A percentile compares a stretch with the other conserved stretches of the same genome.
Conservation (phyloP, 805 yeast genomes). For the Wickerhamomyces strasburgensis region DNA sequence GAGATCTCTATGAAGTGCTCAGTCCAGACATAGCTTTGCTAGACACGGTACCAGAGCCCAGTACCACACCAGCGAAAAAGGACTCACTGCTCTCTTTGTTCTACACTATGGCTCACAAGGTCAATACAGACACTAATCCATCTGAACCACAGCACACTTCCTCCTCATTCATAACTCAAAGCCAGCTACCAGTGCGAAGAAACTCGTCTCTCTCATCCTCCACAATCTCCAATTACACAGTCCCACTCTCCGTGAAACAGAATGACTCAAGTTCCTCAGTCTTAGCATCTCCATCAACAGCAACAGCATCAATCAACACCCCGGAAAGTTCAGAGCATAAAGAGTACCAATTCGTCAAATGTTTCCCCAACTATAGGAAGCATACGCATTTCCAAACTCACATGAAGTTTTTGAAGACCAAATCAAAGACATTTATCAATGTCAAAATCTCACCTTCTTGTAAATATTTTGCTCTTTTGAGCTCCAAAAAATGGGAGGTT, state of each 20-base stretch:
- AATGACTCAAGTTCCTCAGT: conserved; percentile 4
- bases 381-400: conserved; percentile 50
- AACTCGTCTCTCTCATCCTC: conserved; percentile 9
- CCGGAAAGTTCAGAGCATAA: conserved; percentile 31
- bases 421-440: conserved; percentile 30
- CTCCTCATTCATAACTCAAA: not conserved
- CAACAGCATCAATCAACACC: conserved; percentile 14
- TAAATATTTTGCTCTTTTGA: conserved; percentile 58
- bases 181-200: not conserved
- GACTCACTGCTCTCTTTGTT: conserved; percentile 29
- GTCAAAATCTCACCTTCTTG: conserved; percentile 47
- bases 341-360: conserved; percentile 67
- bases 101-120: conserved; percentile 27
- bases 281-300: conserved; percentile 2
- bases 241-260: conserved; percentile 2
- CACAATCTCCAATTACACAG: conserved; percentile 6
- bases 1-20: conserved; percentile 14
- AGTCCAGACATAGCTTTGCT: no score
- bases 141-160: no score
- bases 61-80: conserved; percentile 14
- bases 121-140: conserved; percentile 10
- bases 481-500: conserved; percentile 71
- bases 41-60: conserved; percentile 1
- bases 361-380: conserved; percentile 78
- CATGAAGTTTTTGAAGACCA: conserved; percentile 45